Base-by-base conservation (phyloP, 1,284 basidiomycete genomes). In the Earliella scabrosa region DNA sequence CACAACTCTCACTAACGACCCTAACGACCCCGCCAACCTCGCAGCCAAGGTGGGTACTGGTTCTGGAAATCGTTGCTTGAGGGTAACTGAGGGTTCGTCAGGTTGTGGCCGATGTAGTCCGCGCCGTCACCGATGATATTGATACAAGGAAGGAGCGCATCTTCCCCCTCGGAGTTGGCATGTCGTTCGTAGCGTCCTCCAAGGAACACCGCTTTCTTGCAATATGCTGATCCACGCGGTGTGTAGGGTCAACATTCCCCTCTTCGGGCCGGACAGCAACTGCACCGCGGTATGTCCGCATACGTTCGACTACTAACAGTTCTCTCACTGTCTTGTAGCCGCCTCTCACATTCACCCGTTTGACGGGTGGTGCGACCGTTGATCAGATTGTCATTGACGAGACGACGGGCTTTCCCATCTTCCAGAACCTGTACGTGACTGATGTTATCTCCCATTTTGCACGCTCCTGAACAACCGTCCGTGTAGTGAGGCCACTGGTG, bases 1-100 rank as follows among this genome's bases (percentile, higher is more conserved):
- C 63, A 68, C 64, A 5, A 69, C 68, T 13, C 67, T 67, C 43
- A 68, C 65, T 10, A 59, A 59, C 26, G 40, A 57, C 2, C 32
- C 56, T 9, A 54, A 54, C 29, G 68, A 70, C 29, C 68, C 68
- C 5, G 68, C 68, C 10, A 67, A 67, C 51, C 48, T 69, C 16
- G 68, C 60, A 35, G 68, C 55, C 2, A 50, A 61, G 41, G 63
- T 66, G 43, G 18, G 47, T 40, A 2, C 23, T 11, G 26, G 10
- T 3, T 18, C 4, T 27, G 6, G 18, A 23, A 21, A 13, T 16
- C 1, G 9, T 41, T 20, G 11, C 1, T 5, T 41, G 20, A 24
- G 23, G 16, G 18, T 16, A 20, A 38, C 18, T 31, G 8, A 29
- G 23, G 2, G 23, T 14, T 29, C 3, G 29, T 14, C 27, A 65